Base-by-base conservation (phyloP, 2,329 filamentous ascomycete genomes). In the Coniochaeta sp. region DNA sequence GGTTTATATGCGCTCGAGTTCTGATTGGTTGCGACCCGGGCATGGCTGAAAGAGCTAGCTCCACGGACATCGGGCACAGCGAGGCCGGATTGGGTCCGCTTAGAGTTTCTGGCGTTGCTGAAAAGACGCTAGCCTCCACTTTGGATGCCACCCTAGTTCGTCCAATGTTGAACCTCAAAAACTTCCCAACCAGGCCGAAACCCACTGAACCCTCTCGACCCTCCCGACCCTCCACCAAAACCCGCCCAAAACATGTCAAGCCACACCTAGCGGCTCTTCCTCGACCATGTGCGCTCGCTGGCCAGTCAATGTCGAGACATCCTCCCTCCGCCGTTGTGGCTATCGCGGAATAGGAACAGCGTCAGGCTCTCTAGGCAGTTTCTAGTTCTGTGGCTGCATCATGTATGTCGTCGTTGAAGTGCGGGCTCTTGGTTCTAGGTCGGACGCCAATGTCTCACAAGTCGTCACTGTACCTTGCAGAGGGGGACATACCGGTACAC, bases 21-120 rank as follows among this genome's bases (percentile, higher is more conserved):
- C 52, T 57, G 19, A 57, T 57, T 57, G 55, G 55, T 16, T 30
- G 17, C 12, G 2, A 30, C 3, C 34, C 38, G 55, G 38, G 38
- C 19, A 22, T 26, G 58, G 24, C 30, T 22, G 22, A 26, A 26
- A 26, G 38, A 57, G 54, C 58, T 60, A 28, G 40, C 58, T 60
- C 58, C 58, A 40, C 44, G 30, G 32, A 42, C 38, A n/a, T 24
- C 28, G 28, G 47, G 32, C 17, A 19, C 2, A 36, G 57, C 57
- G 44, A 59, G 30, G 38, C 38, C 36, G 17, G 52, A 60, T 60
- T 60, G 58, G 57, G 54, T 17, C 40, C 26, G 52, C 52, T 50
- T 30, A 26, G 50, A 28, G 47, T 22, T n/a, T 40, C 28, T 60
- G 58, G 58, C 58, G 58, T 57, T 40, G 58, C 58, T 60, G 58